These are phyloP conservation scores for Nigrospora sphaerica DNA, from an alignment of 2,329 filamentous ascomycete species.

Conservation along the genomic window DNA sequence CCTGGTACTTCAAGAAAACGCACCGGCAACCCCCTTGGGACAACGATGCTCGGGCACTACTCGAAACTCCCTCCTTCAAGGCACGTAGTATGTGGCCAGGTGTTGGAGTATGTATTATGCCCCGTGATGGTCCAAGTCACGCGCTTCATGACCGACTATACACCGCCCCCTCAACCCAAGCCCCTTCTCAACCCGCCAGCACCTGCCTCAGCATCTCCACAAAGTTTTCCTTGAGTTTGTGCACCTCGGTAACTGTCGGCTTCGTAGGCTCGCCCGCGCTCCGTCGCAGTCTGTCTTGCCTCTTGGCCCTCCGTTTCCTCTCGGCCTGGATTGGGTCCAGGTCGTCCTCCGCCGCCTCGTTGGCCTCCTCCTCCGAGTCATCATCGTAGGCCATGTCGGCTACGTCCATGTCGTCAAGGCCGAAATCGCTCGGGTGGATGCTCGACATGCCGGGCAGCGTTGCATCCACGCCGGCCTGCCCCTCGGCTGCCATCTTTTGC, in stretches of 20 bases:
- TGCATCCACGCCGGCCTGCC: constrained; percentile 39
- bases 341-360: constrained; percentile 69
- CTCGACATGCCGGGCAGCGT: constrained; percentile 43
- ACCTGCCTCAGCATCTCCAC: constrained; percentile 75
- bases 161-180: no score
- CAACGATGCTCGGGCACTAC: no score
- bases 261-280: constrained; percentile 80
- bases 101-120: no score
- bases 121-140: neutral
- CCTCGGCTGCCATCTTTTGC: constrained; percentile 96
- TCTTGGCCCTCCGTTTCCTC: constrained; percentile 66
- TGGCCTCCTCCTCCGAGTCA: constrained; percentile 56
- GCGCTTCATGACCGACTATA: no score
- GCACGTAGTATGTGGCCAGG: no score
- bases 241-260: constrained; percentile 69
- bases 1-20: no score
- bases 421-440: constrained; percentile 83
- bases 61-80: no score
- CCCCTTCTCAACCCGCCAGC: constrained; percentile 55
- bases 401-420: constrained; percentile 77
- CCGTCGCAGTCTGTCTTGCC: constrained; percentile 72
- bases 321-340: constrained; percentile 85
- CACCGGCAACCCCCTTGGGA: no score
- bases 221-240: constrained; percentile 75
- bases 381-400: constrained; percentile 81